Conservation (phyloP, 1,284 basidiomycete genomes). For the Golubevia sp. region DNA sequence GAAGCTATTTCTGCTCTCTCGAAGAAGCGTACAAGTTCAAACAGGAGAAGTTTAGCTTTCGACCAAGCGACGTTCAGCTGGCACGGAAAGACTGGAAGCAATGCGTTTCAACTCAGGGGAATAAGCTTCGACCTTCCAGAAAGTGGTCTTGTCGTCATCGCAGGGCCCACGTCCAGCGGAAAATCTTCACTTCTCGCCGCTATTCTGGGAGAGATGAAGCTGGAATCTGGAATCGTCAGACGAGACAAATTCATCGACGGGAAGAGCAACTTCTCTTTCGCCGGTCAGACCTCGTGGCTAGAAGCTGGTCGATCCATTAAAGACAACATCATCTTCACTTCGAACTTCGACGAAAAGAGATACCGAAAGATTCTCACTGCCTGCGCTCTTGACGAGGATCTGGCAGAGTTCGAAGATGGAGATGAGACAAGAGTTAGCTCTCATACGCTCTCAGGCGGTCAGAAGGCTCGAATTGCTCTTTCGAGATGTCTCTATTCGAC, state of each 20-base stretch:
- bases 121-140: background rate
- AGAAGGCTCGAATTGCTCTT: conserved; percentile 30
- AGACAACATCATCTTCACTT: conserved; percentile 5
- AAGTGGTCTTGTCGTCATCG: conserved; percentile 11
- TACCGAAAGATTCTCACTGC: conserved; percentile 1
- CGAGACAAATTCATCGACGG: conserved; percentile 2
- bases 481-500: conserved; percentile 17
- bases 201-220: conserved; percentile 14
- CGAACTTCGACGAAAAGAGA: background rate
- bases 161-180: conserved; percentile 15
- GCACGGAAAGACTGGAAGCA: background rate
- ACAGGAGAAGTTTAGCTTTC: background rate
- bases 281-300: conserved; percentile 23
- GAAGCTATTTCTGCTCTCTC: background rate
- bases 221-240: conserved; percentile 20
- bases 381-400: conserved; percentile 1
- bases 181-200: conserved; percentile 20
- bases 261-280: conserved; percentile 18
- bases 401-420: conserved; percentile 1
- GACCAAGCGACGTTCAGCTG: conserved; percentile 2
- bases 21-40: background rate
- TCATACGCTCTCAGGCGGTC: conserved; percentile 23
- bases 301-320: conserved; percentile 3
- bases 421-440: conserved; percentile 7
- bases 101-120: background rate